Conservation (phyloP, 306 rosid genomes). For the Lagenaria siceraria region DNA sequence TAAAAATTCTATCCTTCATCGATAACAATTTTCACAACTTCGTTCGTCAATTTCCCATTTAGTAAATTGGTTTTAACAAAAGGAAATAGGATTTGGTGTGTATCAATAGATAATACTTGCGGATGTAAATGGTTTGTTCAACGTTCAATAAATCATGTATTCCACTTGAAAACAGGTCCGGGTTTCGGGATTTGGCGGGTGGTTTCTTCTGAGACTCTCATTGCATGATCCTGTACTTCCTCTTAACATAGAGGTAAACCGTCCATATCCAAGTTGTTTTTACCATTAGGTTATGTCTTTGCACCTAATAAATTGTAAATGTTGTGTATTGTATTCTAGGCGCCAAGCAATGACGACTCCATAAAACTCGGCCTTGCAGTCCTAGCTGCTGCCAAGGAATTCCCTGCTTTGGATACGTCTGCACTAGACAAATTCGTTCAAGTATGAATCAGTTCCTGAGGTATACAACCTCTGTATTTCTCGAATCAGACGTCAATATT, state of each 20-base stretch:
- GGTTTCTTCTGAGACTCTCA: constrained; percentile 92
- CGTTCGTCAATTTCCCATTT: neutral
- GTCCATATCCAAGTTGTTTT: neutral
- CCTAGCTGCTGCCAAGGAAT: constrained; percentile 48
- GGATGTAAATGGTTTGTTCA: neutral
- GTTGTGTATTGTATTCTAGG: constrained; percentile 23
- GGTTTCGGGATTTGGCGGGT: constrained; percentile 81
- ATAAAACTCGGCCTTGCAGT: constrained; percentile 59
- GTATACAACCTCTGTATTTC: neutral
- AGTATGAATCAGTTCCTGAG: constrained; percentile 9
- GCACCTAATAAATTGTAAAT: neutral
- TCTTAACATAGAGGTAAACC: constrained; percentile 81
- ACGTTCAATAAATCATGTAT: neutral
- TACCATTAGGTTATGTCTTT: neutral
- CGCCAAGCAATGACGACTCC: constrained; percentile 54
- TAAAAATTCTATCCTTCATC: neutral
- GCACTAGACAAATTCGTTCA: constrained; percentile 60
- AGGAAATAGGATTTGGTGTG: neutral
- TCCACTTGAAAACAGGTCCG: constrained; percentile 44
- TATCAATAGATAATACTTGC: neutral
- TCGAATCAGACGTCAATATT: neutral
- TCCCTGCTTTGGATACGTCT: constrained; percentile 69
- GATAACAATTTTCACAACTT: neutral
- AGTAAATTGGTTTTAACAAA: neutral
- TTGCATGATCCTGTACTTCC: constrained; percentile 98